These are phyloP conservation scores for Diphasiastrum complanatum DNA, from an alignment of 83 land plant species.

Conservation along the genomic window DNA sequence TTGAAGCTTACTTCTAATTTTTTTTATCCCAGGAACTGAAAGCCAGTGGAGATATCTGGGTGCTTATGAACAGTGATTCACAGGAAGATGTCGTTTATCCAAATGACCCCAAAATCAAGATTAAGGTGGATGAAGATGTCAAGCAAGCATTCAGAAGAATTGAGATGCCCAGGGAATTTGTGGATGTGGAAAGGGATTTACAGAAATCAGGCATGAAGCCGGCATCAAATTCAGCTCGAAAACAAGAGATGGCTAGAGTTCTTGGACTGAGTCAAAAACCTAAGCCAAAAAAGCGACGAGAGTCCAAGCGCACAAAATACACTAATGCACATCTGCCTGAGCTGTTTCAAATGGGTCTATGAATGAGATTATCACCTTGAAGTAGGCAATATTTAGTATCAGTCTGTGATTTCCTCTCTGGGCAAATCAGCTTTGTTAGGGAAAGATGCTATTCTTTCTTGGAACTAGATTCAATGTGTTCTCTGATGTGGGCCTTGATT, in stretches of 20 bases:
- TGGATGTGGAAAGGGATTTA: conserved; percentile 82
- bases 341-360: conserved; percentile 47
- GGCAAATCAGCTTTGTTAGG: too few relatives aligned
- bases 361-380: too few relatives aligned
- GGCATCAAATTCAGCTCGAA: conserved; percentile 74
- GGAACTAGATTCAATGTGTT: too few relatives aligned
- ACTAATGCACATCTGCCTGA: conserved; percentile 96
- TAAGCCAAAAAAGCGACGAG: conserved; percentile 63
- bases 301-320: conserved; percentile 66
- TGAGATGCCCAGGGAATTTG: conserved; percentile 82
- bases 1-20: not conserved
- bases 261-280: conserved; percentile 54
- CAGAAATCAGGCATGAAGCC: conserved; percentile 94
- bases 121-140: conserved; percentile 87
- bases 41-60: conserved; percentile 72
- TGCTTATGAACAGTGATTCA: conserved; percentile 77
- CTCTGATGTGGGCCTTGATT: too few relatives aligned
- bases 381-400: too few relatives aligned
- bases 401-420: too few relatives aligned
- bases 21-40: conserved; percentile 61
- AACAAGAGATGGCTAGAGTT: conserved; percentile 56
- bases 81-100: conserved; percentile 94
- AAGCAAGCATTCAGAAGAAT: conserved; percentile 62
- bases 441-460: too few relatives aligned
- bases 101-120: conserved; percentile 62